Base-by-base conservation (phyloP, 2,329 filamentous ascomycete genomes). In the Cadophora sp. region DNA sequence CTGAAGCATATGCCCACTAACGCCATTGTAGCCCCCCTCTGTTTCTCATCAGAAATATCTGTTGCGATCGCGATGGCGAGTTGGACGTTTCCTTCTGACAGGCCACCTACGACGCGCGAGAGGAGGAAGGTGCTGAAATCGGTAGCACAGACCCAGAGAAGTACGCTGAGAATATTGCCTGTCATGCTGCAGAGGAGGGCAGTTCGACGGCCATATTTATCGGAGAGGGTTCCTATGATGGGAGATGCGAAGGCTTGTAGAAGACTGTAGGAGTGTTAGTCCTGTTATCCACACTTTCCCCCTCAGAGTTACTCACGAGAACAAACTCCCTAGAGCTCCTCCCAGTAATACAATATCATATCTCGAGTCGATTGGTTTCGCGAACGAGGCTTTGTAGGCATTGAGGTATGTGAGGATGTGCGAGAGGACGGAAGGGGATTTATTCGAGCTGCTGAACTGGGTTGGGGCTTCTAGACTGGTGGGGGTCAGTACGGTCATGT, bases 31-130 rank as follows among this genome's bases (percentile, higher is more conserved):
- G 93, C 89, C 24, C 95, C 93, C 33, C 96, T 88, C 75, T 90
- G 91, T 66, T 87, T 85, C 73, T 95, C 91, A 74, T 96, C 94
- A 51, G 93, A 97, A 72, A 99, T 94, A 78, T 99, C 96, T 47
- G 95, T 96, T 20, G 96, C 96, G 78, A 99, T 98, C 50, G 96
- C 95, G 70, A 95, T 96, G 4, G 96, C 95, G 16, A 99, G 85
- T 82, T 99, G 96, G 2, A 99, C 92, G 74, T 99, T 99, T 70
- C 96, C 96, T 81, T 99, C 96, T 65, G 94, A 97, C 71, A 99
- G 80, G 0, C 96, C 96, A 27, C 96, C 96, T 0, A 99, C 92
- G 1, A 99, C 82, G 60, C 96, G 89, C 73, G 93, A 97, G n/a
- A 94, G 92, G 36, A 99, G 85, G 77, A 99, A 99, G 1, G 95